Evolutionary conservation across 1,139 yeast genomes (phyloP).

Genomic region (Yamadazyma sp.): DNA sequence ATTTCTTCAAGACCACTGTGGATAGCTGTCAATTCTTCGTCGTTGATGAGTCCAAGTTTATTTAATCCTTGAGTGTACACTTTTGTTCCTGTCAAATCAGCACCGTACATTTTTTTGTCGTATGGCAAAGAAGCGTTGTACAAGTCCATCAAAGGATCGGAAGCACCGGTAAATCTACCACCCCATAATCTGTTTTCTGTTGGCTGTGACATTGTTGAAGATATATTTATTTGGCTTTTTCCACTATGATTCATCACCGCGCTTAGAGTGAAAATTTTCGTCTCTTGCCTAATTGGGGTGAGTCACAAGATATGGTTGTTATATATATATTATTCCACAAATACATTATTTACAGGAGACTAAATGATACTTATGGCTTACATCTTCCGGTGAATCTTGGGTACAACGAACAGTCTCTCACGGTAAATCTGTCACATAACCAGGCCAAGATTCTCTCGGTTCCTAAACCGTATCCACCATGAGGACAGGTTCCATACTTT

Average conservation of each 20-base stretch:
- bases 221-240: background rate
- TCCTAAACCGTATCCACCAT: constrained; percentile 98
- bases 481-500: constrained; percentile 96
- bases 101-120: constrained; percentile 91
- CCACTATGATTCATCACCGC: constrained; percentile 33
- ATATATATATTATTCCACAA: no score
- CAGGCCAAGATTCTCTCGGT: constrained; percentile 97
- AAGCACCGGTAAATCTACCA: constrained; percentile 95
- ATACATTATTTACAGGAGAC: no score
- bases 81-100: constrained; percentile 90
- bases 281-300: constrained; percentile 24
- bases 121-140: constrained; percentile 97
- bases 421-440: constrained; percentile 96
- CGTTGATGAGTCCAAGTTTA: constrained; percentile 71
- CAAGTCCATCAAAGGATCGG: constrained; percentile 95
- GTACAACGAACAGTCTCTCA: constrained; percentile 94
- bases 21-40: constrained; percentile 71
- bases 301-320: constrained; percentile 3
- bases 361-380: constrained; percentile 88
- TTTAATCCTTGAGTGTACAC: constrained; percentile 87
- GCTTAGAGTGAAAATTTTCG: constrained; percentile 20
- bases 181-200: constrained; percentile 86
- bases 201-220: constrained; percentile 30
- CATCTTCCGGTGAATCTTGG: constrained; percentile 99
- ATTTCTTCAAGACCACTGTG: constrained; percentile 77